phyloP scores from a whole-genome alignment of 768 basidiomycete genomes.

The Tephrocybe sp. region DNA sequence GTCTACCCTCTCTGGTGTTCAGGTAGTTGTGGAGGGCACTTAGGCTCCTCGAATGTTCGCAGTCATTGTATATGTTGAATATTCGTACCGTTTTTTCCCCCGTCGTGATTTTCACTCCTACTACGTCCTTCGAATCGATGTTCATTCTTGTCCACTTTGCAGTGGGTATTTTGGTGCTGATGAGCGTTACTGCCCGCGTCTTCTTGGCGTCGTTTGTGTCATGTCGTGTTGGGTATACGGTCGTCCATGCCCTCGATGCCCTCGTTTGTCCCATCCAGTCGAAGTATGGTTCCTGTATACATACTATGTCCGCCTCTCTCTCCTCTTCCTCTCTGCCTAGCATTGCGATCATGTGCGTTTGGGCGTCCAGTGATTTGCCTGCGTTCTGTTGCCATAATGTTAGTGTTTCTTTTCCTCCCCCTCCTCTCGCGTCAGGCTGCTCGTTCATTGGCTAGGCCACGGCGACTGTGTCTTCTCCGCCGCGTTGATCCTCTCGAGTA shows the following conservation, averaged over 20 bases:
- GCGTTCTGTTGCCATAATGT: slow-evolving; percentile 27
- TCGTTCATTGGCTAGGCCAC: too few species aligned
- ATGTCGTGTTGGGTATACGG: too few species aligned
- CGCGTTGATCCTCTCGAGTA: too few species aligned
- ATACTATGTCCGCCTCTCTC: slow-evolving; percentile 28
- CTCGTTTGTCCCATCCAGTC: too few species aligned
- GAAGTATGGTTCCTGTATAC: slow-evolving; percentile 41
- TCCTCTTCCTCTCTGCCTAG: slow-evolving; percentile 10
- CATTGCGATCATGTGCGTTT: slow-evolving; percentile 14
- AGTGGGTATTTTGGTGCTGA: too few species aligned
- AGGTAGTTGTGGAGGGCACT: too few species aligned
- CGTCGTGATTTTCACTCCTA: slow-evolving; percentile 20
- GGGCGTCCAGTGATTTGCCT: slow-evolving; percentile 21
- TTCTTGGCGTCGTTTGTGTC: too few species aligned
- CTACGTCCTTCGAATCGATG: slow-evolving; percentile 22
- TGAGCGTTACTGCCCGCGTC: too few species aligned
- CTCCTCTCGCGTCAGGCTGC: background rate
- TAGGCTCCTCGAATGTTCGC: slow-evolving; percentile 19
- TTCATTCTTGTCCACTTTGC: slow-evolving; percentile 26
- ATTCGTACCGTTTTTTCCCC: slow-evolving; percentile 20
- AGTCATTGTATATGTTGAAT: slow-evolving; percentile 39
- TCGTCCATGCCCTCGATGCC: too few species aligned
- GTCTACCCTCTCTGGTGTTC: too few species aligned
- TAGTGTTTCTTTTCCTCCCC: background rate
- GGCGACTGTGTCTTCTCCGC: too few species aligned